Evolutionary conservation across 2,329 filamentous ascomycete species (phyloP).

Genomic region (Fusarium brachygibbosum): DNA sequence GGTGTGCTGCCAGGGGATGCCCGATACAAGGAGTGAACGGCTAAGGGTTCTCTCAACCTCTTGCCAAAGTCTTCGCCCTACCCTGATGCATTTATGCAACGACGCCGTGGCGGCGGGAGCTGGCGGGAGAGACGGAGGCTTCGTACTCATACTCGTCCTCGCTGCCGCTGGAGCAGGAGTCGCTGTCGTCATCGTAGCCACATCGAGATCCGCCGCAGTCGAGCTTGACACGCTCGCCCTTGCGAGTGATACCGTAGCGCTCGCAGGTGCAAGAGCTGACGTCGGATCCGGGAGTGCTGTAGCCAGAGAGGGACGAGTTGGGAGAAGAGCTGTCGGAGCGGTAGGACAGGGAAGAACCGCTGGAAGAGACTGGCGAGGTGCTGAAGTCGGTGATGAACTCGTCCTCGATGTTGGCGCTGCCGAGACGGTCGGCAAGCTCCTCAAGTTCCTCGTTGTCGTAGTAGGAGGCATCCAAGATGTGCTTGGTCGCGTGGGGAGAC

Average conservation of each 20-base stretch:
- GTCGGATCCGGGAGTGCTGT: constrained; percentile 83
- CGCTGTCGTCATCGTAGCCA: constrained; percentile 80
- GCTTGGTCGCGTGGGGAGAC: constrained; percentile 86
- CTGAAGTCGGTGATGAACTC: constrained; percentile 69
- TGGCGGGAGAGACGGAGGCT: constrained; percentile 58
- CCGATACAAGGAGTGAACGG: constrained; percentile 54
- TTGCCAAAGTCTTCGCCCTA: constrained; percentile 44
- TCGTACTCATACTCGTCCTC: constrained; percentile 70
- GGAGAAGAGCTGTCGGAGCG: constrained; percentile 81
- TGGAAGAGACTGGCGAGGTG: constrained; percentile 74
- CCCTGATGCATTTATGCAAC: constrained; percentile 55
- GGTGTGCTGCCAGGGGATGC: constrained; percentile 44
- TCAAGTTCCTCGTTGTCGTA: constrained; percentile 79
- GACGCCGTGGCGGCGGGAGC: constrained; percentile 74
- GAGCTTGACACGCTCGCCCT: constrained; percentile 92
- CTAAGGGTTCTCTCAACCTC: constrained; percentile 50
- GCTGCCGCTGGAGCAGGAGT: constrained; percentile 75
- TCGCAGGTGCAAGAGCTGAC: constrained; percentile 90
- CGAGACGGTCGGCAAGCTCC: constrained; percentile 83
- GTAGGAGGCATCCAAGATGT: constrained; percentile 88
- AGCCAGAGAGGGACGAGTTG: constrained; percentile 80
- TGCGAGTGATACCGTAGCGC: constrained; percentile 95
- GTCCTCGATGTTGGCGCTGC: constrained; percentile 69
- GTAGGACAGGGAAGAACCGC: constrained; percentile 77
- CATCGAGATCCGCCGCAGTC: constrained; percentile 93